A percentile compares a stretch with the other conserved stretches of the same genome.
These are phyloP conservation scores for Glomus cerebriforme DNA, from an alignment of 192 early-diverging fungal species.

Conservation along the genomic window DNA sequence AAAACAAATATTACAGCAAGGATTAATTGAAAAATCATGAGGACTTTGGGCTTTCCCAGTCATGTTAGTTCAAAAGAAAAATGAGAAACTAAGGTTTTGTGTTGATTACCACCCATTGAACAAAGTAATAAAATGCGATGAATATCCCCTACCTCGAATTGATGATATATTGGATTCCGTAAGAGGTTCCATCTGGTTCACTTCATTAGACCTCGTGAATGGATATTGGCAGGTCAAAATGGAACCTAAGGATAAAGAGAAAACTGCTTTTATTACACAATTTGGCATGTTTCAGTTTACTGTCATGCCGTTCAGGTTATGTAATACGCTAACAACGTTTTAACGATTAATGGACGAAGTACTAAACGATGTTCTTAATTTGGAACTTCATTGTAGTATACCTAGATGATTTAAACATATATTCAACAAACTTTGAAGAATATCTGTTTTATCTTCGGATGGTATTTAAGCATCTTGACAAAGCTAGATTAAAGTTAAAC, in stretches of 20 bases:
- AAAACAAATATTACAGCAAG: neutral
- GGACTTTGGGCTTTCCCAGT: constrained; percentile 37
- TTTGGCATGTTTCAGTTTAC: constrained; percentile 40
- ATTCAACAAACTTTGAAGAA: constrained; percentile 37
- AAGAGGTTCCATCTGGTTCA: constrained; percentile 33
- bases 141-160: constrained; percentile 46
- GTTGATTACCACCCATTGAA: constrained; percentile 52
- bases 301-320: constrained; percentile 43
- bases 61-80: constrained; percentile 45
- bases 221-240: constrained; percentile 35
- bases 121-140: constrained; percentile 36
- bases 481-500: constrained; percentile 11
- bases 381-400: constrained; percentile 37
- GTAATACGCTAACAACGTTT: constrained; percentile 45
- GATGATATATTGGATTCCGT: constrained; percentile 38
- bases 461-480: neutral
- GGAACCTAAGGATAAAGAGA: neutral
- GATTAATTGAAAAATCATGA: neutral
- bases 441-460: neutral
- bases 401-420: constrained; percentile 56
- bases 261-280: constrained; percentile 39
- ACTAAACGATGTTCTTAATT: constrained; percentile 24
- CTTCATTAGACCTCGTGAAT: constrained; percentile 15
- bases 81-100: constrained; percentile 32
- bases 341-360: constrained; percentile 47